Conservation (phyloP, 2,329 filamentous ascomycete species). For the Fusarium papillatum region DNA sequence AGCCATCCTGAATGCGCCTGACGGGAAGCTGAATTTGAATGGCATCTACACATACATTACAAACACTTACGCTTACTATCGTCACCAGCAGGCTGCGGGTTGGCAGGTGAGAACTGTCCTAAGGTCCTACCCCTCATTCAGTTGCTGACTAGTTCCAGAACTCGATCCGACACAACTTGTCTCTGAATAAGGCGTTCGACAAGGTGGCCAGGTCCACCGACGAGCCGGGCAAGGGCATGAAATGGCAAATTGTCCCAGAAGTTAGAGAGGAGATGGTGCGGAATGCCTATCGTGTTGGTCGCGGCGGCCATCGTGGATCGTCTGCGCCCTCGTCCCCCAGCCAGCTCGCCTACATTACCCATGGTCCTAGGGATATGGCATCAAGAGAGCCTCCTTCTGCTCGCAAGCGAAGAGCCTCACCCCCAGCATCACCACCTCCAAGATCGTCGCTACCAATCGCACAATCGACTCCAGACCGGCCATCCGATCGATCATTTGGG, state of each 20-base stretch:
- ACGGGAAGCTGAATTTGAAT: conserved; percentile 90
- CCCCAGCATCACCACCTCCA: conserved; percentile 68
- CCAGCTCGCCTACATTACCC: conserved; percentile 72
- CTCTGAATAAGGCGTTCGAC: conserved; percentile 93
- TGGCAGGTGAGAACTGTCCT: conserved; percentile 81
- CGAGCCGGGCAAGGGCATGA: conserved; percentile 98
- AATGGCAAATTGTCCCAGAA: conserved; percentile 94
- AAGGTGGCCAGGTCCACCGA: conserved; percentile 94
- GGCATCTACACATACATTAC: conserved; percentile 97
- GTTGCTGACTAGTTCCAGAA: conserved; percentile 68
- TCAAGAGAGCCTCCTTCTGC: conserved; percentile 64
- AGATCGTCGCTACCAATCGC: conserved; percentile 62
- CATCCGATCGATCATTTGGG: conserved; percentile 54
- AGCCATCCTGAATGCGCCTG: conserved; percentile 88
- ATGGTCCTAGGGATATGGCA: conserved; percentile 69
- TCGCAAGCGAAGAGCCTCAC: conserved; percentile 70
- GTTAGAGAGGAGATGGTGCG: conserved; percentile 90
- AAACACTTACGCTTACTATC: conserved; percentile 92
- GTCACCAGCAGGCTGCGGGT: conserved; percentile 80
- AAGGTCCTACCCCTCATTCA: not conserved
- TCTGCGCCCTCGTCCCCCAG: conserved; percentile 79
- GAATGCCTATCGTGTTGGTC: conserved; percentile 73
- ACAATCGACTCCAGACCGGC: conserved; percentile 72
- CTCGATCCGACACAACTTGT: conserved; percentile 96
- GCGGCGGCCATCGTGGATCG: conserved; percentile 75